phyloP scores from a whole-genome alignment of 345 rosid genomes.

The Luvunga scandens region DNA sequence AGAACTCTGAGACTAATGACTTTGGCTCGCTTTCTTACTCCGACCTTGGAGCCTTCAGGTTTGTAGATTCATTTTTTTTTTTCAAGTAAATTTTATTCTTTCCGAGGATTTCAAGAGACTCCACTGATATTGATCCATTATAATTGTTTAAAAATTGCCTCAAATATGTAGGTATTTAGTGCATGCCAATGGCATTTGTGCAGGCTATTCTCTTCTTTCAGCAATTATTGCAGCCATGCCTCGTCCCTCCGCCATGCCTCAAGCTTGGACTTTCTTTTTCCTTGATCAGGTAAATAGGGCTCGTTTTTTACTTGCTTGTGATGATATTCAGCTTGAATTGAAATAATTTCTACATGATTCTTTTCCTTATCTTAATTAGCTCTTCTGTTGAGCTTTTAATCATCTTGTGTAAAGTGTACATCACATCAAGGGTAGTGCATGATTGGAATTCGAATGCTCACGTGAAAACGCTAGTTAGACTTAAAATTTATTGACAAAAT shows the following conservation, averaged over 20 bases:
- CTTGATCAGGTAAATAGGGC: conserved; percentile 63
- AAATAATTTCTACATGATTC: too few relatives aligned
- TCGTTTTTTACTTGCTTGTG: background rate
- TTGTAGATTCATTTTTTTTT: background rate
- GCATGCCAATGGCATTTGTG: conserved; percentile 96
- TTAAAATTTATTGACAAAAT: too few relatives aligned
- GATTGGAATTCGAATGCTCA: too few relatives aligned
- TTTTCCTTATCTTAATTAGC: too few relatives aligned
- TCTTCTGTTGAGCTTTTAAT: too few relatives aligned
- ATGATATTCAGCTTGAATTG: background rate
- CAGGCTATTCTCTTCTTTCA: conserved; percentile 88
- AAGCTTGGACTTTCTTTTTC: conserved; percentile 88
- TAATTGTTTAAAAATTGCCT: background rate
- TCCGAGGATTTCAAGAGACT: too few relatives aligned
- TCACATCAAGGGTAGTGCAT: too few relatives aligned
- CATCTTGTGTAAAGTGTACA: too few relatives aligned
- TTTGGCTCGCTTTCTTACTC: conserved; percentile 78
- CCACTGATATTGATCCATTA: too few relatives aligned
- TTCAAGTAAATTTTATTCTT: background rate
- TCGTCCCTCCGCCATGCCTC: conserved; percentile 58
- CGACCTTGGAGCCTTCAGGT: conserved; percentile 81
- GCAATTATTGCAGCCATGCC: conserved; percentile 73
- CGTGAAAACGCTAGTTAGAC: too few relatives aligned
- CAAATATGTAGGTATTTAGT: conserved; percentile 66
- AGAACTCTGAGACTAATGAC: conserved; percentile 59